A percentile compares a stretch with the other conserved stretches of the same genome.
phyloP scores from a whole-genome alignment of 441 rosid genomes.

The Jatropha multifida region DNA sequence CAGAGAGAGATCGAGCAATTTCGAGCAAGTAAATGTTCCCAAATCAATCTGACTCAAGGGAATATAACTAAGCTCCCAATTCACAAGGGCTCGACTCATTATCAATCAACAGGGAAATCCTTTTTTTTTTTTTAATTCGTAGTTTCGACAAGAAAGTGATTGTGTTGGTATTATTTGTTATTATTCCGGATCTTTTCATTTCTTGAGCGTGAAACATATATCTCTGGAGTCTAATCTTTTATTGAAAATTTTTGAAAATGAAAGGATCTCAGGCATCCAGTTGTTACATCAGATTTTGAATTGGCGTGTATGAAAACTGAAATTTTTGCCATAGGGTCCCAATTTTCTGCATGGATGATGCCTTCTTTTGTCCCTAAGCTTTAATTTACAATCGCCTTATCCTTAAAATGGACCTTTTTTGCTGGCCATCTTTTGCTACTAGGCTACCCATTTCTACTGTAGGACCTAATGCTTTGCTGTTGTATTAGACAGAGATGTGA shows the following conservation, averaged over 20 bases:
- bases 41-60: no score
- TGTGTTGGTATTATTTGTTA: no score
- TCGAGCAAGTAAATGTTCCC: no score
- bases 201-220: no score
- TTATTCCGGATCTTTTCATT: no score
- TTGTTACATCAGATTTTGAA: slow-evolving; percentile 14
- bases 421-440: not conserved
- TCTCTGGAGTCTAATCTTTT: no score
- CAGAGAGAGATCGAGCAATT: not conserved
- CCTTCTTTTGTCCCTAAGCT: not conserved
- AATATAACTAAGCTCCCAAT: not conserved
- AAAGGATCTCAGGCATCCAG: not conserved
- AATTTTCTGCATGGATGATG: not conserved
- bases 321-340: not conserved
- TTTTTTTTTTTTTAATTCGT: no score
- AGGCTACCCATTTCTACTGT: not conserved
- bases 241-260: not conserved
- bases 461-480: not conserved
- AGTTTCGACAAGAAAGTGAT: no score
- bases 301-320: not conserved
- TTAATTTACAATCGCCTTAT: slow-evolving; percentile 5
- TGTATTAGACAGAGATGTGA: not conserved
- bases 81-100: not conserved
- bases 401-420: not conserved
- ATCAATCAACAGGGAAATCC: not conserved